Conservation (phyloP, 1,139 yeast genomes). For the Yamadazyma membranifaciens region DNA sequence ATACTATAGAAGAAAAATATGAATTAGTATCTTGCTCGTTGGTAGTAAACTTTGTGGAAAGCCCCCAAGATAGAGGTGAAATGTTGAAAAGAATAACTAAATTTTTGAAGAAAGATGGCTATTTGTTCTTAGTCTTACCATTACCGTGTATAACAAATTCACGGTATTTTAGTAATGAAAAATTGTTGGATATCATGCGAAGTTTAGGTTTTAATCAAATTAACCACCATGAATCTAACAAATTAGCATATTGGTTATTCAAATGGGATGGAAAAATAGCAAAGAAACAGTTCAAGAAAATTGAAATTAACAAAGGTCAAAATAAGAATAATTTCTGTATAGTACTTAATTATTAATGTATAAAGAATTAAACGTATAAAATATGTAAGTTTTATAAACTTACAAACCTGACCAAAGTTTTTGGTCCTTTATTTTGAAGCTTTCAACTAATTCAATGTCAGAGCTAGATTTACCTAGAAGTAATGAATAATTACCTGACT, state of each 20-base stretch:
- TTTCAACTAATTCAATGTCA: constrained; percentile 24
- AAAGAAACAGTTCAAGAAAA: constrained; percentile 27
- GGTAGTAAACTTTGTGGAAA: constrained; percentile 86
- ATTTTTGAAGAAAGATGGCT: constrained; percentile 42
- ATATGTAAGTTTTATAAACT: neutral
- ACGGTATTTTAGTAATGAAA: constrained; percentile 60
- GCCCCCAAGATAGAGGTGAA: constrained; percentile 65
- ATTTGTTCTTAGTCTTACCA: constrained; percentile 78
- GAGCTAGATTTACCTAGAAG: constrained; percentile 37
- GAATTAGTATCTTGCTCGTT: constrained; percentile 77
- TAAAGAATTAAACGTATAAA: neutral
- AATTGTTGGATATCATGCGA: constrained; percentile 47
- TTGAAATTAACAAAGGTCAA: constrained; percentile 50
- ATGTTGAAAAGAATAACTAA: constrained; percentile 65
- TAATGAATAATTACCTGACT: constrained; percentile 46
- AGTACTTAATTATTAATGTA: constrained; percentile 5
- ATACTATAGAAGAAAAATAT: constrained; percentile 42
- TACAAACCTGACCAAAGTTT: constrained; percentile 18
- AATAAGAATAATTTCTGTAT: constrained; percentile 67
- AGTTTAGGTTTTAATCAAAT: constrained; percentile 56
- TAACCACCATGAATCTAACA: constrained; percentile 58
- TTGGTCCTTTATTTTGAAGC: constrained; percentile 27
- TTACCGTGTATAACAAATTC: constrained; percentile 83
- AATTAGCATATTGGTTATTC: constrained; percentile 77
- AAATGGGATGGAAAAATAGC: constrained; percentile 40